Evolutionary conservation across 2,329 filamentous ascomycete genomes (phyloP), one percentile per base, ranked within the genome.

Genomic region (Fusarium haematococcum): DNA sequence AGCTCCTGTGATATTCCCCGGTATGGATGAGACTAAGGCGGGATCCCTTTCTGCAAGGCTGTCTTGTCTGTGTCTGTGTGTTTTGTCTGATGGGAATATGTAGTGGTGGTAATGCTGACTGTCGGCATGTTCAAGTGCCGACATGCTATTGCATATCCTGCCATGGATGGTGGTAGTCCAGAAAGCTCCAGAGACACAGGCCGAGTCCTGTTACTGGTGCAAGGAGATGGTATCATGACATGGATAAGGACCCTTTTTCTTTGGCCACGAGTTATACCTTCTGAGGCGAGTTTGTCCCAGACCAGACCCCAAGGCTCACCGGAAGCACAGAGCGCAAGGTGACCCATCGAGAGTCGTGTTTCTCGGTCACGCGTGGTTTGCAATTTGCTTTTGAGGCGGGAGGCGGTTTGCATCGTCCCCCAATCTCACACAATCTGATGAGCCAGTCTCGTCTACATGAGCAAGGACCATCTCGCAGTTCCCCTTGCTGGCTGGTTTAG

Each of bases 351-450:
- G 41, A 54, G 61, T 37, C 45, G 25, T 67, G 25, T 37, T 39
- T 39, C 35, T 39, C 33, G 56, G 66, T 78, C 74, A 78, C 69
- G 72, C 74, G 74, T 63, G 67, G 65, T 65, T 76, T 67, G 58
- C 69, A 77, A 73, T 71, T 77, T 77, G 69, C 63, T 69, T 75
- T n/a, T 16, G 23, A 37, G 14, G 32, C 30, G 30, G 30, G 65
- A 63, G 67, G 67, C 63, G 63, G 59, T 62, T 69, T 62, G 58
- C 27, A 35, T 30, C 45, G 43, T 61, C 18, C 48, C 60, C 50
- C 59, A 67, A 70, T 70, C 65, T 72, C 57, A 60, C 54, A 59
- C 48, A 37, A 45, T 68, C 45, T 60, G 48, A 61, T 33, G 65
- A 68, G 66, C 56, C 59, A 20, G 39, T 37, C 39, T 58, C 50